Evolutionary conservation across 1,284 basidiomycete genomes (phyloP), one percentile per base, ranked within the genome.

Genomic region (Ganoderma boninense): DNA sequence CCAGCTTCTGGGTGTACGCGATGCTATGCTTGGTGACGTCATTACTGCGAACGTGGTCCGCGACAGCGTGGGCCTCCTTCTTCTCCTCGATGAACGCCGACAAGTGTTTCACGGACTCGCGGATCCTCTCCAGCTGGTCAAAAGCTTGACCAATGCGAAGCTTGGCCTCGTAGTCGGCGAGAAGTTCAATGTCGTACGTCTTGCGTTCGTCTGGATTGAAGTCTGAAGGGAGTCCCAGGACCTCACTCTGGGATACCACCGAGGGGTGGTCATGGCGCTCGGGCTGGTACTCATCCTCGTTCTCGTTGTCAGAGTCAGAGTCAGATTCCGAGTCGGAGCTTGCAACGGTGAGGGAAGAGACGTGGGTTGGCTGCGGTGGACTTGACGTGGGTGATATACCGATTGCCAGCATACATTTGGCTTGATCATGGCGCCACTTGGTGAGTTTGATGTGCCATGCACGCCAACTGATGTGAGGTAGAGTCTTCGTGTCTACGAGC

Each of bases 171-270:
- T 43, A 63, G 10, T 40, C 40, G 1, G 29, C 64, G 8, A 69
- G 52, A 11, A 38, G 8, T 4, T 43, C 26, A 2, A 69, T n/a
- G 10, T 38, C 18, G 16, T 62, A 62, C 0, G n/a, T 42, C 13
- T 35, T 29, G 0, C 60, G 40, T 5, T 69, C 68, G 7, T 62
- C 38, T 20, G 2, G 4, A 14, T 32, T 40, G 61, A 66, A 69
- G 35, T 66, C 64, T 1, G 64, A 69, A 0, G 68, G 68, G 40
- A 66, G 64, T 0, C 40, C 64, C 2, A 69, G 60, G n/a, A 65
- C 40, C 8, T 46, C 60, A 5, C 26, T 29, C 26, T 1, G 26
- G 26, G 26, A n/a, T n/a, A n/a, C n/a, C n/a, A n/a, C n/a, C n/a
- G n/a, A n/a, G n/a, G n/a, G n/a, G n/a, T n/a, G n/a, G n/a, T n/a